Evolutionary conservation across 2,329 filamentous ascomycete genomes (phyloP).

Genomic region (Ophiosphaerella herpotricha): DNA sequence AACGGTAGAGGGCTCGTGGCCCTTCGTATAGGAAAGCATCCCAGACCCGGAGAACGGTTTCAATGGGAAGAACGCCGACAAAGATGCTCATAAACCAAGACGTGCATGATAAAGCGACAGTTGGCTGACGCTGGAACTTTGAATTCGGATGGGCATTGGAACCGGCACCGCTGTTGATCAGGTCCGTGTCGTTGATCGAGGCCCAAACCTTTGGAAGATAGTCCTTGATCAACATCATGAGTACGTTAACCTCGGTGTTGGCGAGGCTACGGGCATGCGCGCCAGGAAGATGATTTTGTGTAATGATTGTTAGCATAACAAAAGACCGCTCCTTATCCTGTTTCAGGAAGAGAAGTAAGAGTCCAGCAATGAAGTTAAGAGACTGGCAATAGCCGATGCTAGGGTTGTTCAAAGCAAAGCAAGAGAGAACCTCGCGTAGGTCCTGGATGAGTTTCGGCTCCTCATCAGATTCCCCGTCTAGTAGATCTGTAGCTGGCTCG

Average conservation of each 20-base stretch:
- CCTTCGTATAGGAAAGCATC: conserved; percentile 96
- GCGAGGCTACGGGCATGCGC: conserved; percentile 90
- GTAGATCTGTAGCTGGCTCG: conserved; percentile 39
- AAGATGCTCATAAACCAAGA: conserved; percentile 99
- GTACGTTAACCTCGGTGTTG: conserved; percentile 89
- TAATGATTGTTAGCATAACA: conserved; percentile 91
- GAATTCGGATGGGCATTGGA: conserved; percentile 40
- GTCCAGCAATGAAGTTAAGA: conserved; percentile 89
- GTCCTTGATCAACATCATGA: conserved; percentile 86
- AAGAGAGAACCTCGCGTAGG: conserved; percentile 82
- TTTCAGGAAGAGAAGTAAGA: conserved; percentile 82
- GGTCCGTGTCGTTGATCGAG: conserved; percentile 80
- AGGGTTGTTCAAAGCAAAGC: conserved; percentile 89
- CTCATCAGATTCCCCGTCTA: conserved; percentile 38
- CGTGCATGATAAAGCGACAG: conserved; percentile 89
- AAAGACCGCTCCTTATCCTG: conserved; percentile 88
- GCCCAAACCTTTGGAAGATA: conserved; percentile 82
- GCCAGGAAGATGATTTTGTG: conserved; percentile 82
- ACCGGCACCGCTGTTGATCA: conserved; percentile 42
- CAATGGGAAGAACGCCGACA: conserved; percentile 88
- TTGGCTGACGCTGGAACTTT: conserved; percentile 66
- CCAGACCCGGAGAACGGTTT: conserved; percentile 91
- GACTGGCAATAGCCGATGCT: conserved; percentile 94
- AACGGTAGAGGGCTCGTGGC: conserved; percentile 89
- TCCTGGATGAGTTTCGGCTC: conserved; percentile 82